Evolutionary conservation across 371 early-diverging fungal species (phyloP), one percentile per base, ranked within the genome.

Genomic region (Mucor saturninus): DNA sequence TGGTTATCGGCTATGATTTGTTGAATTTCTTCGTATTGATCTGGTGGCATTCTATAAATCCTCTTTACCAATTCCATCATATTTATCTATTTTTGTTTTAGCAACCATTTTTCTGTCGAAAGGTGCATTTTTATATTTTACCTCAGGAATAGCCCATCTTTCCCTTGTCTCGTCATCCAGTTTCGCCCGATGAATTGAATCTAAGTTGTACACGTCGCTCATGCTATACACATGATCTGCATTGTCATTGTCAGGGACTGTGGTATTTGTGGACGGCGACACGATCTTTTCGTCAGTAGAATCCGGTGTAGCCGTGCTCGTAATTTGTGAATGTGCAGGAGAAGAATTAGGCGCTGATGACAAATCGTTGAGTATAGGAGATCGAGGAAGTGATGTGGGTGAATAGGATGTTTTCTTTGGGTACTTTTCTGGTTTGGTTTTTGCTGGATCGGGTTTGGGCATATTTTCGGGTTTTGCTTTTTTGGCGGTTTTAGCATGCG

Each of bases 91-190:
- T 7, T 4, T 46, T 46, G 4, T 8, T 21, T 21, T 45, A n/a
- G n/a, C 21, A 46, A 46, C 21, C 35, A 35, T 35, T 35, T 8
- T 10, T 2, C 2, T 4, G 8, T 7, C 5, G 5, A 2, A 4
- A 2, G 0, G 21, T 1, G n/a, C 15, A 43, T n/a, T 14, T 29
- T 30, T n/a, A 46, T 3, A 49, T 54, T 45, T 59, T 73, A 76
- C 77, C 52, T 73, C 68, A 50, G 81, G 78, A 39, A 81, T 76
- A 29, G 73, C 75, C 81, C 81, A 81, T 30, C 69, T 66, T 2
- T 61, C 62, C 55, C 68, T 61, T n/a, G 63, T 46, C 2, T 61
- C 60, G 7, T 63, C 51, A 30, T 62, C 68, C 21, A 76, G 15
- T 11, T 59, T 39, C 21, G 61, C 57, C 26, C 66, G 65, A 54